A percentile compares a stretch with the other conserved stretches of the same genome.
phyloP scores from a whole-genome alignment of 352 stramenopile species.

The Ophiocytium majus region DNA sequence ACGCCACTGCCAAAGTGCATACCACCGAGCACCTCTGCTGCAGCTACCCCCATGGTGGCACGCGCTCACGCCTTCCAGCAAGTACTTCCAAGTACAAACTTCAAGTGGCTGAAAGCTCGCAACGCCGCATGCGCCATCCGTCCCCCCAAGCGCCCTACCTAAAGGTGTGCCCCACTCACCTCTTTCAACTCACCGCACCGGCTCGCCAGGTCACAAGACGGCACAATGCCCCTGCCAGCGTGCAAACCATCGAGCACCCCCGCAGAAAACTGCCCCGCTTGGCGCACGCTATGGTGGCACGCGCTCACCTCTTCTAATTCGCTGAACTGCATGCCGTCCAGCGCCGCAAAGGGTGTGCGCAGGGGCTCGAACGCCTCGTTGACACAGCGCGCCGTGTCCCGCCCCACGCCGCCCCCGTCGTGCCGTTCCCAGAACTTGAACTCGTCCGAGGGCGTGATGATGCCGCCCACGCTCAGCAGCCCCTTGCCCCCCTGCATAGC shows the following conservation, averaged over 20 bases:
- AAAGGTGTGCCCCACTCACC: too few relatives aligned
- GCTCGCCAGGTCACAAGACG: too few relatives aligned
- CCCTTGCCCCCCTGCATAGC: too few relatives aligned
- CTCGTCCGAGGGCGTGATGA: slow-evolving; percentile 76
- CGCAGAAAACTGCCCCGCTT: not conserved
- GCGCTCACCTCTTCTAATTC: slow-evolving; percentile 51
- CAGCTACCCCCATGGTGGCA: too few relatives aligned
- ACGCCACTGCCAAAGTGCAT: too few relatives aligned
- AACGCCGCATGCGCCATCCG: not conserved
- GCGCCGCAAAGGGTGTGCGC: slow-evolving; percentile 68
- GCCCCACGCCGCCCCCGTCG: not conserved
- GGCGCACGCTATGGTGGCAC: not conserved
- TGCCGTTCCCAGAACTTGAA: slow-evolving; percentile 74
- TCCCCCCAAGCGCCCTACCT: not conserved
- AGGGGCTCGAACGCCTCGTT: slow-evolving; percentile 73
- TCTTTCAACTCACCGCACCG: too few relatives aligned
- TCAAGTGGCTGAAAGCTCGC: too few relatives aligned
- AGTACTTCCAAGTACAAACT: too few relatives aligned
- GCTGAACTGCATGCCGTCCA: slow-evolving; percentile 62
- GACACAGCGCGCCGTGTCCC: slow-evolving; percentile 3
- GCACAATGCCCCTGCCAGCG: not conserved
- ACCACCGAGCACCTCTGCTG: too few relatives aligned
- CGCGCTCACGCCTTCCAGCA: too few relatives aligned
- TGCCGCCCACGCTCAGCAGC: slow-evolving; percentile 55
- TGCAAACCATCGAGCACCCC: not conserved